Conservation (phyloP, 345 rosid genomes). For the Luvunga scandens region DNA sequence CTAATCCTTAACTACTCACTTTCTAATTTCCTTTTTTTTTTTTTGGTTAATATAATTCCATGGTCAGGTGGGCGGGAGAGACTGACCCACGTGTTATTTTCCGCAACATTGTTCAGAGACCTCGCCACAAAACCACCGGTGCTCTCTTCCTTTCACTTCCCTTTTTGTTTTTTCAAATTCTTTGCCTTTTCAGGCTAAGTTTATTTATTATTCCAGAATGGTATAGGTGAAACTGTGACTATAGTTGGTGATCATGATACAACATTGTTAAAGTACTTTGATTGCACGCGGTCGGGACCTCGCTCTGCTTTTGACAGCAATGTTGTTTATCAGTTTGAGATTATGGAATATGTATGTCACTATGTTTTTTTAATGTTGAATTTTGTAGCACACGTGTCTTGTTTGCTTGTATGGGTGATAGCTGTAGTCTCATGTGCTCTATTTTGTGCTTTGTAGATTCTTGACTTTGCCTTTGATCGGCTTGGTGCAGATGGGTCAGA, state of each 20-base stretch:
- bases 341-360: conserved; percentile 85
- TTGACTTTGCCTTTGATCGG: conserved; percentile 91
- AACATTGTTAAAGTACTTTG: conserved; percentile 75
- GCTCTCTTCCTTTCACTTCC: not conserved
- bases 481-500: conserved; percentile 79
- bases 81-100: conserved; percentile 83
- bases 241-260: conserved; percentile 87
- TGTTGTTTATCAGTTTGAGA: conserved; percentile 93
- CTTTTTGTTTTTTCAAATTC: not conserved
- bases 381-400: not conserved
- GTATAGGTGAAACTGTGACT: conserved; percentile 82
- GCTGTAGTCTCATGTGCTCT: not conserved
- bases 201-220: not conserved
- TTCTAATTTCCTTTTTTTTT: too few relatives aligned
- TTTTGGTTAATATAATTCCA: conserved; percentile 1
- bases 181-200: not conserved
- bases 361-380: not conserved
- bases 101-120: conserved; percentile 96
- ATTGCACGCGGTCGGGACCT: conserved; percentile 91
- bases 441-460: conserved; percentile 48
- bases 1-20: conserved; percentile 12
- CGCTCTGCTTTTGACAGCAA: conserved; percentile 89
- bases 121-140: conserved; percentile 94
- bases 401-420: not conserved
- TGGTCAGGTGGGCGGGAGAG: conserved; percentile 93